phyloP scores from a whole-genome alignment of 345 rosid genomes.

The Syzygium aqueum region DNA sequence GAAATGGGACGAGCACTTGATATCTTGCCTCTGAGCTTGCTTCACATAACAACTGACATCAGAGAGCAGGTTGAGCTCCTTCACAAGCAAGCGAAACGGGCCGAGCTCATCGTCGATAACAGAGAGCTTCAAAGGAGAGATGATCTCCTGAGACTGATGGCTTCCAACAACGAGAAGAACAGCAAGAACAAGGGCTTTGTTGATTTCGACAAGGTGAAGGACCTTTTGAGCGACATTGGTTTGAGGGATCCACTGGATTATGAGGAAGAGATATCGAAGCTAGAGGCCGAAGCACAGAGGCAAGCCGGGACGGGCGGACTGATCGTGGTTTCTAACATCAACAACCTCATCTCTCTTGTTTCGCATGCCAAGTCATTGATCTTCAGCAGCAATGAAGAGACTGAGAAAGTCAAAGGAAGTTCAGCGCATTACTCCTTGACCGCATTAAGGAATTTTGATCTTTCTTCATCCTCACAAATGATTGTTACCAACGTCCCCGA shows the following conservation, averaged over 20 bases:
- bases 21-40: conserved; percentile 54
- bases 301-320: conserved; percentile 74
- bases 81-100: conserved; percentile 48
- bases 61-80: conserved; percentile 64
- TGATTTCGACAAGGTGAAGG: conserved; percentile 21
- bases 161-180: conserved; percentile 25
- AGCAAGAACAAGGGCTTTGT: conserved; percentile 22
- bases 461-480: conserved; percentile 26
- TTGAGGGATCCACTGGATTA: conserved; percentile 29
- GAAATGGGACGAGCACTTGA: conserved; percentile 64
- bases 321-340: conserved; percentile 51
- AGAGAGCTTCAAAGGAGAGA: conserved; percentile 36
- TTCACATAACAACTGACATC: conserved; percentile 28
- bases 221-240: conserved; percentile 36
- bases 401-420: conserved; percentile 13
- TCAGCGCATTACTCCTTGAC: conserved; percentile 7
- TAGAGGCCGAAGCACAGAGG: conserved; percentile 40
- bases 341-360: conserved; percentile 45
- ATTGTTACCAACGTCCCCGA: conserved; percentile 30
- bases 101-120: conserved; percentile 31
- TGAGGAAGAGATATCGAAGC: conserved; percentile 42
- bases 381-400: conserved; percentile 16
- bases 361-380: conserved; percentile 33
- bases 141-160: conserved; percentile 33
- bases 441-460: conserved; percentile 10